Base-by-base conservation (phyloP, 352 stramenopile genomes). In the Globisporangium alternatum region DNA sequence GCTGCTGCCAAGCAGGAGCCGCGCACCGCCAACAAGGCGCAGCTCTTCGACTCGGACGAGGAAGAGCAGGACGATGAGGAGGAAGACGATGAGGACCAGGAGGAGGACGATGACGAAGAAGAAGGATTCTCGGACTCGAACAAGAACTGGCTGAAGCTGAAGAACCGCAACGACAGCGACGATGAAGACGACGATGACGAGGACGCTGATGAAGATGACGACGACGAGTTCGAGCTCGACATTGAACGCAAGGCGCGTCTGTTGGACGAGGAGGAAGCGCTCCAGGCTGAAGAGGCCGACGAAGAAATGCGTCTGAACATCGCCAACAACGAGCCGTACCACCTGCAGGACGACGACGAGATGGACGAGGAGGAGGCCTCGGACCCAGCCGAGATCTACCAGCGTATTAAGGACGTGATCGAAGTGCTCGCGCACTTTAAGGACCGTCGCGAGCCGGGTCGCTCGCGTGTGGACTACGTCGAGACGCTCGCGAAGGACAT, bases 381-480 rank as follows among this genome's bases (percentile, higher is more conserved):
- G 10, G 86, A 96, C 71, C 88, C 90, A 0, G 77, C 89, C 7
- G 87, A 95, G 49, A 76, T 98, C 56, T 95, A 98, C 70, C 88
- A 98, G 75, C 89, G 93, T 62, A 98, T 98, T 62, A 95, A 97
- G 79, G 93, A 98, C 64, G 83, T 97, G 62, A 80, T 97, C 37
- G 86, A 97, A 65, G 89, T 97, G 64, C 81, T 99, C 33, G 86
- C 87, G 22, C 90, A 99, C 63, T 99, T 99, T 67, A 98, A 98
- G 66, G 79, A 87, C 22, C 88, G 93, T 60, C 89, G 96, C 19
- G 94, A 99, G 71, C 77, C 84, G n/a, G 89, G 88, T 52, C 81
- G 93, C 37, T 96, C 90, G 44, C 92, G 97, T 33, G 91, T 95
- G 33, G 96, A 99, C 67, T 99, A 99, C 75, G 84, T 99, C 61